phyloP scores from a whole-genome alignment of 2,329 filamentous ascomycete genomes.

The Alternaria brassicicola region DNA sequence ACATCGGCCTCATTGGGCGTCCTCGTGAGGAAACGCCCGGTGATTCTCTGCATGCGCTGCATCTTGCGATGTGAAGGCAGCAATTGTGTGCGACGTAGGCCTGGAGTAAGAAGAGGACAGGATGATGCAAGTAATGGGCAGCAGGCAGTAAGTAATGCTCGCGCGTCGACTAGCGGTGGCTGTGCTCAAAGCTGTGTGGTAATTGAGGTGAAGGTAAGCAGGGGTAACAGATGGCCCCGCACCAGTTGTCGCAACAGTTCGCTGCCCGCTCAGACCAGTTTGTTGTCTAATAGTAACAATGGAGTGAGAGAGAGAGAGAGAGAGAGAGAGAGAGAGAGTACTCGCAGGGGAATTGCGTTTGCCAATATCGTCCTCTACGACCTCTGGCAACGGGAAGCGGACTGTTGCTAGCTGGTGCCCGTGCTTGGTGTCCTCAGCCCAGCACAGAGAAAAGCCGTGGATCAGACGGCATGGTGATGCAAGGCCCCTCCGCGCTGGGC shows the following conservation, averaged over 20 bases:
- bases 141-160: conserved; percentile 5
- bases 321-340: conserved; percentile 18
- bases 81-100: conserved; percentile 22
- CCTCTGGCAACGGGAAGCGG: not conserved
- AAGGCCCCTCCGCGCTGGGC: conserved; percentile 7
- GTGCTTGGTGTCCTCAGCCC: conserved; percentile 21
- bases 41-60: conserved; percentile 75
- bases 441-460: conserved; percentile 1
- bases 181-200: conserved; percentile 26
- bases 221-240: conserved; percentile 16
- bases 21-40: conserved; percentile 73
- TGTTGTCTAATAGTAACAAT: not conserved
- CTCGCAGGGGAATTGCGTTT: conserved; percentile 12
- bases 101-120: conserved; percentile 1
- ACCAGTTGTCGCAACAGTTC: not conserved
- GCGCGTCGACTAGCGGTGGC: conserved; percentile 24
- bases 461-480: conserved; percentile 5
- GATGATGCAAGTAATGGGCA: not conserved
- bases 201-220: conserved; percentile 22
- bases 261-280: not conserved
- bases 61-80: conserved; percentile 53
- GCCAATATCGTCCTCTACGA: not conserved
- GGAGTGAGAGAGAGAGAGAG: too few species aligned
- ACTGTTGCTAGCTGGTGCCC: not conserved
- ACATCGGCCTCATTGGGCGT: conserved; percentile 79